Conservation (phyloP, 1,139 yeast species). For the Diutina catenulata region DNA sequence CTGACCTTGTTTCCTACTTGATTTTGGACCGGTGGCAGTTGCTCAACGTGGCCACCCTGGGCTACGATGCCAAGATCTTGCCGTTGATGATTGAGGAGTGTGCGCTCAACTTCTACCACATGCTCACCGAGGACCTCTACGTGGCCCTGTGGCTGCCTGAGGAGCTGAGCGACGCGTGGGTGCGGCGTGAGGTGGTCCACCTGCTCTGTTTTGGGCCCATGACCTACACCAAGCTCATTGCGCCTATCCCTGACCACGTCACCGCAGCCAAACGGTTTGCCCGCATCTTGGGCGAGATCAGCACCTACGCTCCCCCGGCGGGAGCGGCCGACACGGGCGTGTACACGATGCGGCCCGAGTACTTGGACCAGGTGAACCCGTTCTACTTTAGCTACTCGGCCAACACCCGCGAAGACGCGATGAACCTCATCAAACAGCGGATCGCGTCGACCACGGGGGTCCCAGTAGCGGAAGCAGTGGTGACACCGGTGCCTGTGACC, state of each 20-base stretch:
- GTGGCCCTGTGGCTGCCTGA: constrained; percentile 39
- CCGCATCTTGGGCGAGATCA: constrained; percentile 43
- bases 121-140: constrained; percentile 58
- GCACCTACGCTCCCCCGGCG: constrained; percentile 53
- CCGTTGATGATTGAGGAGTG: constrained; percentile 71
- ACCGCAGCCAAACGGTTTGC: constrained; percentile 67
- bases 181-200: constrained; percentile 66
- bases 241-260: constrained; percentile 66
- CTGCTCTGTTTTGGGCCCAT: constrained; percentile 63
- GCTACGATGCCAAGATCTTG: constrained; percentile 35
- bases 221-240: constrained; percentile 59
- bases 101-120: constrained; percentile 53
- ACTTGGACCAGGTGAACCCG: constrained; percentile 53
- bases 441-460: constrained; percentile 20
- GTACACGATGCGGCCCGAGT: constrained; percentile 54
- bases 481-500: constrained; percentile 32
- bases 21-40: constrained; percentile 65
- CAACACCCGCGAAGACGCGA: constrained; percentile 66
- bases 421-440: constrained; percentile 41
- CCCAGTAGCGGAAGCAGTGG: constrained; percentile 30
- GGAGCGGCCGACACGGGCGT: constrained; percentile 57
- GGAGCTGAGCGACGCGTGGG: constrained; percentile 39
- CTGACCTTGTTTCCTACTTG: constrained; percentile 46
- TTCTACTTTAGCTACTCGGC: constrained; percentile 70
- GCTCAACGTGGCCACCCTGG: constrained; percentile 25